A percentile compares a stretch with the other conserved stretches of the same genome.
These are phyloP conservation scores for Anthostomella pinea DNA, from an alignment of 2,329 filamentous ascomycete genomes.

Conservation along the genomic window DNA sequence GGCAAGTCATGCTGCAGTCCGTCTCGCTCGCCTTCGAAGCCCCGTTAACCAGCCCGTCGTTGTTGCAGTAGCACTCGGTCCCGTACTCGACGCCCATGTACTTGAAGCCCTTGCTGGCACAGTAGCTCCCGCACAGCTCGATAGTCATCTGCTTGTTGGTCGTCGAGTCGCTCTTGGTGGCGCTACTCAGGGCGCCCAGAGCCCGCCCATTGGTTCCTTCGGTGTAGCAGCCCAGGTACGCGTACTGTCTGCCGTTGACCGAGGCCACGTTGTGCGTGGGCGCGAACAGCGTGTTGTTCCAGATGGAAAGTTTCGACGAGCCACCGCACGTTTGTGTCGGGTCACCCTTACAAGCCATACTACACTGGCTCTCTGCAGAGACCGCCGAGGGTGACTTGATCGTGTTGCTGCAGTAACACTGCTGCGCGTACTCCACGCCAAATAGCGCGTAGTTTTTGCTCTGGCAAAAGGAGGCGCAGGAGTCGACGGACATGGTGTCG, in stretches of 20 bases:
- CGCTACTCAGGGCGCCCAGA: conserved; percentile 6
- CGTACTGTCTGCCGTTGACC: conserved; percentile 7
- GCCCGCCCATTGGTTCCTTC: conserved; percentile 17
- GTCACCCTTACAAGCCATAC: conserved; percentile 17
- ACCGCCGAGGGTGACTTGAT: conserved; percentile 2
- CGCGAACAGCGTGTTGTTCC: conserved; percentile 16
- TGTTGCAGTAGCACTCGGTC: conserved; percentile 22
- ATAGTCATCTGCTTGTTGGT: conserved; percentile 10
- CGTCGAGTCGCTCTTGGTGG: conserved; percentile 6
- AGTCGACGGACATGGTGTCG: conserved; percentile 13
- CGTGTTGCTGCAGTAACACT: conserved; percentile 16
- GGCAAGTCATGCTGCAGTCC: conserved; percentile 16
- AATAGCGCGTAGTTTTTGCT: conserved; percentile 13
- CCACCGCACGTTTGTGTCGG: conserved; percentile 16
- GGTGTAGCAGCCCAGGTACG: conserved; percentile 18
- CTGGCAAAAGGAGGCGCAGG: conserved; percentile 16
- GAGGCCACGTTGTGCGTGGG: conserved; percentile 12
- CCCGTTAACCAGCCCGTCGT: conserved; percentile 15
- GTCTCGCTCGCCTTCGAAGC: conserved; percentile 10
- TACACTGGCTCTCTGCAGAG: conserved; percentile 10
- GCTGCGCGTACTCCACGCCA: conserved; percentile 10
- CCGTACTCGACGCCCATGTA: conserved; percentile 23
- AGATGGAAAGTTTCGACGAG: conserved; percentile 15
- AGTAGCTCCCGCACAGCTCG: conserved; percentile 17
- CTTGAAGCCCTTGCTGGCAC: conserved; percentile 10